These are phyloP conservation scores for Phytopythium montanum DNA, from an alignment of 352 stramenopile genomes.

Conservation along the genomic window DNA sequence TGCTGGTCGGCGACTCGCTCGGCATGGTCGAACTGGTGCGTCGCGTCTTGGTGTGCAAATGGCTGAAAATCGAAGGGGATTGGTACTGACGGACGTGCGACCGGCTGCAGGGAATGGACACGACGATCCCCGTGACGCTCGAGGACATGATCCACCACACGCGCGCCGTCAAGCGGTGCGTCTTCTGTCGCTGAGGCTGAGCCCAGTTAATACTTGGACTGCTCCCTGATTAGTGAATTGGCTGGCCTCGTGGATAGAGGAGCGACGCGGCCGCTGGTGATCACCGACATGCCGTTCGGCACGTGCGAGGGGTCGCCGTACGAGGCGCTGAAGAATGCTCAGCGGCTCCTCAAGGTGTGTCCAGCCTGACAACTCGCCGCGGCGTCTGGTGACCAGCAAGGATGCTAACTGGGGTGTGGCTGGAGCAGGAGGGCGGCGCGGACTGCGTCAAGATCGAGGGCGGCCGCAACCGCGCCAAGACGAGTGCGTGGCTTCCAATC, in stretches of 20 bases:
- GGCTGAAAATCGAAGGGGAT: no score
- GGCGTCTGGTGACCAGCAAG: no score
- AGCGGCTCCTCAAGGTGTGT: conserved; percentile 89
- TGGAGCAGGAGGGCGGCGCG: conserved; percentile 91
- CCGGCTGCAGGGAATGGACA: conserved; percentile 67
- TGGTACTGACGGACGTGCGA: conserved; percentile 10
- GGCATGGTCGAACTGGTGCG: conserved; percentile 98
- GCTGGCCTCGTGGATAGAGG: conserved; percentile 36
- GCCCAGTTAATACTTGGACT: no score
- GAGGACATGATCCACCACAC: conserved; percentile 99
- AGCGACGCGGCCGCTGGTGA: conserved; percentile 87
- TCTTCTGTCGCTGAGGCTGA: no score
- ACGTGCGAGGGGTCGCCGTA: conserved; percentile 92
- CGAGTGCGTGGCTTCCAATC: conserved; percentile 30
- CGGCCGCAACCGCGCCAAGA: conserved; percentile 76
- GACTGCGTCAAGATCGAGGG: conserved; percentile 99
- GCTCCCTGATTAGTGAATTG: no score
- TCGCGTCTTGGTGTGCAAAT: conserved; percentile 10
- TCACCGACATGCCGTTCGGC: conserved; percentile 99
- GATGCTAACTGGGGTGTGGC: no score
- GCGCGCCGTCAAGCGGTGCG: conserved; percentile 90
- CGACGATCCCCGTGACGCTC: conserved; percentile 93
- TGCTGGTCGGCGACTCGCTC: conserved; percentile 97
- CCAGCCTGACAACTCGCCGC: no score
- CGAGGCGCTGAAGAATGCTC: conserved; percentile 94